Conservation (phyloP, 257 asterid genomes). For the Nicotiana sylvestris region DNA sequence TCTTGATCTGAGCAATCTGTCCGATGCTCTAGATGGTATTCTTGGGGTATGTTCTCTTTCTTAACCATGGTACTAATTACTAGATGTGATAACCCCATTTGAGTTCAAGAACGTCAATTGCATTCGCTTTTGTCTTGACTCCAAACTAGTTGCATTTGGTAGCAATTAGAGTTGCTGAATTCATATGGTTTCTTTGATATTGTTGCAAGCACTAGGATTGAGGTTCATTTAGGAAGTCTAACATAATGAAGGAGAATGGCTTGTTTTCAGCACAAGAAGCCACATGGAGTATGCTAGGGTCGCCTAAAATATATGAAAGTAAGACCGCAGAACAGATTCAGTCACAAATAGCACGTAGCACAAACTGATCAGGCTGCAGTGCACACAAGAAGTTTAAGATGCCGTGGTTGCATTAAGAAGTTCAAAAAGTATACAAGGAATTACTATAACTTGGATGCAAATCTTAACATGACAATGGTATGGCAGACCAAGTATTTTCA, state of each 20-base stretch:
- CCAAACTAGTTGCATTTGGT: neutral
- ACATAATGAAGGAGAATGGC: no score
- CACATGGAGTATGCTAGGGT: no score
- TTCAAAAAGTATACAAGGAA: neutral
- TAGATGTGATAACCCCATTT: conserved; percentile 1
- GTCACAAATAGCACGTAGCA: no score
- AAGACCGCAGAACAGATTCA: no score
- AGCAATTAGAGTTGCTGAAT: neutral
- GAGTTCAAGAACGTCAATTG: neutral
- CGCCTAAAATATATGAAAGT: no score
- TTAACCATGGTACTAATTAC: neutral
- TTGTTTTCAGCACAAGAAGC: no score
- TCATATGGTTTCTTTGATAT: no score
- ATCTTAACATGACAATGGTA: neutral
- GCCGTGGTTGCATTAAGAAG: no score
- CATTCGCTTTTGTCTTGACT: neutral
- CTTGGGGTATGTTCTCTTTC: conserved; percentile 24
- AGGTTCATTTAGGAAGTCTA: no score
- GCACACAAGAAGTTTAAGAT: no score
- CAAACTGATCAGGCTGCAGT: no score
- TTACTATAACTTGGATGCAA: neutral
- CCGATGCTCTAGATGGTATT: conserved; percentile 38
- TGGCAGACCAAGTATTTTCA: neutral
- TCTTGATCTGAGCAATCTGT: conserved; percentile 35
- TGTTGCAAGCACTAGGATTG: neutral